Evolutionary conservation across 257 asterid genomes (phyloP), one percentile per base, ranked within the genome.

Genomic region (Leonotis leonurus): DNA sequence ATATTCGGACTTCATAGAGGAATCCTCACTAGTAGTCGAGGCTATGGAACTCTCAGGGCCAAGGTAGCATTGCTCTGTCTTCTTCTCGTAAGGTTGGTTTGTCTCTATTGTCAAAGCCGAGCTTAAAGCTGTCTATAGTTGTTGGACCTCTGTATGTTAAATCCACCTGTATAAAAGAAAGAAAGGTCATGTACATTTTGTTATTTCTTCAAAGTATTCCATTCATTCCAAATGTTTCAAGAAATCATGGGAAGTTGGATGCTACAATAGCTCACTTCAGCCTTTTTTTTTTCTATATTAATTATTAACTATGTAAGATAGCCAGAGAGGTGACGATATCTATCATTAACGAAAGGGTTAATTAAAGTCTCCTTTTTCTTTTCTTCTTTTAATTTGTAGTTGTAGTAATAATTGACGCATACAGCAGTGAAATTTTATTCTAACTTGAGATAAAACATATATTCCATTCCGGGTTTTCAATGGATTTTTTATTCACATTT

Each of bases 21-120:
- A 89, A 36, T 86, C 96, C 0, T 83, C 99, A 10, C 78, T 86
- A 16, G 85, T 83, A 39, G 81, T 88, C 37, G 99, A 93, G 84
- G 91, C 90, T 4, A 87, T 89, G 84, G 97, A 93, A 59, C 91
- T 93, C 41, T 92, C 97, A 8, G 97, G 97, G 20, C 99, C 99
- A 11, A 77, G 99, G 66, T 92, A 94, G 85, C 84, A 52, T 62
- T 43, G 30, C 21, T 0, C 6, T 54, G 0, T 10, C 65, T 35
- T 59, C 2, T 20, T 46, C 37, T 30, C 30, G 8, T 6, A 11
- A 4, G 39, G 43, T 60, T 56, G 17, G 33, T 24, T 32, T 26
- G 5, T 35, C 52, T 62, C 30, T 16, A 6, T 12, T 61, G 0
- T 8, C 37, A 25, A 3, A 21, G 68, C 36, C 10, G 3, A 25